A percentile compares a stretch with the other conserved stretches of the same genome.
These are phyloP conservation scores for Emydomyces testavorans DNA, from an alignment of 2,329 filamentous ascomycete genomes.

Conservation along the genomic window DNA sequence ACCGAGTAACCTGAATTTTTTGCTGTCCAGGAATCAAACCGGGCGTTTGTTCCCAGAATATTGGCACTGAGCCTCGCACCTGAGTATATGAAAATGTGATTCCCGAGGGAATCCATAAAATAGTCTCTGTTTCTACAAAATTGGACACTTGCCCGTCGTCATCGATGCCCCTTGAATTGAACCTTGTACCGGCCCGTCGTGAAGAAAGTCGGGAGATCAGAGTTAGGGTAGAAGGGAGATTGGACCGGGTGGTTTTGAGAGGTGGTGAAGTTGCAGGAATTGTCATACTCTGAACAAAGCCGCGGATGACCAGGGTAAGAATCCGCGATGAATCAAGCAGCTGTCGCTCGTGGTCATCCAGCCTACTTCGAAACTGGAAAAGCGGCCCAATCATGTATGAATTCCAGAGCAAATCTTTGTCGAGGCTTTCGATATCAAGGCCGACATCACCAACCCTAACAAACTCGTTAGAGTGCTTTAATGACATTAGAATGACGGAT, in stretches of 20 bases:
- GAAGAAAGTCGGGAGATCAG: constrained; percentile 88
- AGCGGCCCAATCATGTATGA: constrained; percentile 95
- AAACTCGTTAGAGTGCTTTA: constrained; percentile 17
- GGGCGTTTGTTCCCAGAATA: constrained; percentile 93
- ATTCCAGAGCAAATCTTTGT: constrained; percentile 92
- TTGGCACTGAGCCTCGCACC: constrained; percentile 79
- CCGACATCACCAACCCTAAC: constrained; percentile 60
- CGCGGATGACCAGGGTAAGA: constrained; percentile 83
- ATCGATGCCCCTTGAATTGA: constrained; percentile 94
- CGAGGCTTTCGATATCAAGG: constrained; percentile 85
- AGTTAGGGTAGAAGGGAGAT: constrained; percentile 71
- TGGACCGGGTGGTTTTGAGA: constrained; percentile 52
- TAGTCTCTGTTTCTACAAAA: constrained; percentile 95
- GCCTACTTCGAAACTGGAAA: constrained; percentile 72
- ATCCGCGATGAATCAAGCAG: constrained; percentile 78
- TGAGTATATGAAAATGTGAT: constrained; percentile 90
- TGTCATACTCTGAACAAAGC: constrained; percentile 67
- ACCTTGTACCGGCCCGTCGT: constrained; percentile 79
- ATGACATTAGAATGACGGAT: not conserved
- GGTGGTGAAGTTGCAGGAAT: constrained; percentile 68
- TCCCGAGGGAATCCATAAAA: constrained; percentile 68
- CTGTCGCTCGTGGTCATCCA: constrained; percentile 62
- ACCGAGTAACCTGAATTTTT: constrained; percentile 84
- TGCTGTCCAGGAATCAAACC: constrained; percentile 84
- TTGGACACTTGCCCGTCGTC: constrained; percentile 97